A percentile compares a stretch with the other conserved stretches of the same genome.
phyloP scores from a whole-genome alignment of 495 filamentous ascomycete species.

The Hyphodiscus hymeniophilus region DNA sequence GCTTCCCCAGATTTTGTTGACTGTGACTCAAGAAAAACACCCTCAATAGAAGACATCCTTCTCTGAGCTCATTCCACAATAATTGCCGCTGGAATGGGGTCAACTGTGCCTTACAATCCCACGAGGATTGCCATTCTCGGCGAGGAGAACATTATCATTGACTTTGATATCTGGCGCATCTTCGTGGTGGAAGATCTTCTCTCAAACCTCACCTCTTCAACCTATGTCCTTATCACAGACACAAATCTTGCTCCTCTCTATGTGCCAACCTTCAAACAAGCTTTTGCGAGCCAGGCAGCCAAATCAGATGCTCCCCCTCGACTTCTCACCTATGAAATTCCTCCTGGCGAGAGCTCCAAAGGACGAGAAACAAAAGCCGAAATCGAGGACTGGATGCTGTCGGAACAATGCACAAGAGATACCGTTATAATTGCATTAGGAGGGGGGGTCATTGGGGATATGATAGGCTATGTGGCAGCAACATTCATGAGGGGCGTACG shows the following conservation, averaged over 20 bases:
- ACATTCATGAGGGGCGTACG: slow-evolving; percentile 98
- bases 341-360: slow-evolving; percentile 90
- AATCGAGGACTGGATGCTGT: slow-evolving; percentile 96
- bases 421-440: slow-evolving; percentile 91
- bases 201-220: slow-evolving; percentile 67
- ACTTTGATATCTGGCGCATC: slow-evolving; percentile 81
- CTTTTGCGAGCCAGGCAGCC: slow-evolving; percentile 54
- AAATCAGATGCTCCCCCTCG: slow-evolving; percentile 46
- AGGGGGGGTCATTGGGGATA: slow-evolving; percentile 96
- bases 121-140: slow-evolving; percentile 45
- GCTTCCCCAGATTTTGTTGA: no score
- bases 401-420: slow-evolving; percentile 84
- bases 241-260: slow-evolving; percentile 82
- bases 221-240: slow-evolving; percentile 94
- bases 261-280: slow-evolving; percentile 62
- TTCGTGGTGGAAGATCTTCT: slow-evolving; percentile 80
- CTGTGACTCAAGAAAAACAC: no score
- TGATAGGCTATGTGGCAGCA: slow-evolving; percentile 93
- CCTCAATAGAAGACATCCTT: no score
- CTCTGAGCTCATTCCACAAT: no score
- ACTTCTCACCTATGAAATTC: slow-evolving; percentile 77
- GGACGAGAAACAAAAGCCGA: slow-evolving; percentile 85
- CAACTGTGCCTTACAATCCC: slow-evolving; percentile 22
- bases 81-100: slow-evolving; percentile 8
- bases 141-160: slow-evolving; percentile 76